phyloP scores from a whole-genome alignment of 495 filamentous ascomycete genomes.

The Penicillium macrosclerotiorum region DNA sequence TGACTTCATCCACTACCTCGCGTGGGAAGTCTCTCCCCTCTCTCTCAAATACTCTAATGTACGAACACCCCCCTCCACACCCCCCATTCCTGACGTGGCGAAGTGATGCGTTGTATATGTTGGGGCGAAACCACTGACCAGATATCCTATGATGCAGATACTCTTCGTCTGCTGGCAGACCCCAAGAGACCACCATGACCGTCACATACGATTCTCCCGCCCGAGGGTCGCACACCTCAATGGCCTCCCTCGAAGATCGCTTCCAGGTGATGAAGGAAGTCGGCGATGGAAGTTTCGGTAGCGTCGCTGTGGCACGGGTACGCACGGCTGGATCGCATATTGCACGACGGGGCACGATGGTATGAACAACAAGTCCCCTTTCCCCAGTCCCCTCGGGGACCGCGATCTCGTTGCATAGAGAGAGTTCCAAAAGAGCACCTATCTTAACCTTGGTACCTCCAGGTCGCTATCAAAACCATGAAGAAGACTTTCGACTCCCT shows the following conservation, averaged over 20 bases:
- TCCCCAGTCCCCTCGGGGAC: too few species aligned
- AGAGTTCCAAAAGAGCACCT: not conserved
- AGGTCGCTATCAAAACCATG: slow-evolving; percentile 99
- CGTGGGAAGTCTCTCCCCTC: slow-evolving; percentile 14
- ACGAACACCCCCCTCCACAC: not conserved
- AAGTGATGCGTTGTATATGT: not conserved
- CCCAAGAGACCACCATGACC: slow-evolving; percentile 57
- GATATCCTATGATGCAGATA: slow-evolving; percentile 10
- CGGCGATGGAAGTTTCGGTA: slow-evolving; percentile 97
- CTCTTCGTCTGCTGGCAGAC: slow-evolving; percentile 48
- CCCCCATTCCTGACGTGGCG: not conserved
- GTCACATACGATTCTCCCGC: slow-evolving; percentile 63
- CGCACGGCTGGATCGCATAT: slow-evolving; percentile 85
- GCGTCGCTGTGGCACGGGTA: slow-evolving; percentile 87
- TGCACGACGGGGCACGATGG: slow-evolving; percentile 87
- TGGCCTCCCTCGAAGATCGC: slow-evolving; percentile 69
- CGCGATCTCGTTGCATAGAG: too few species aligned
- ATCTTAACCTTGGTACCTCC: not conserved
- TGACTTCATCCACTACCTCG: slow-evolving; percentile 15
- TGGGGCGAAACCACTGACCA: slow-evolving; percentile 13
- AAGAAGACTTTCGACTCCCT: slow-evolving; percentile 99
- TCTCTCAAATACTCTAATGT: slow-evolving; percentile 9
- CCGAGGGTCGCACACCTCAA: slow-evolving; percentile 51
- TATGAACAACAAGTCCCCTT: slow-evolving; percentile 45
- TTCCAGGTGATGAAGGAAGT: slow-evolving; percentile 98